Evolutionary conservation across 805 yeast genomes (phyloP).

Genomic region (Metschnikowia arizonensis): DNA sequence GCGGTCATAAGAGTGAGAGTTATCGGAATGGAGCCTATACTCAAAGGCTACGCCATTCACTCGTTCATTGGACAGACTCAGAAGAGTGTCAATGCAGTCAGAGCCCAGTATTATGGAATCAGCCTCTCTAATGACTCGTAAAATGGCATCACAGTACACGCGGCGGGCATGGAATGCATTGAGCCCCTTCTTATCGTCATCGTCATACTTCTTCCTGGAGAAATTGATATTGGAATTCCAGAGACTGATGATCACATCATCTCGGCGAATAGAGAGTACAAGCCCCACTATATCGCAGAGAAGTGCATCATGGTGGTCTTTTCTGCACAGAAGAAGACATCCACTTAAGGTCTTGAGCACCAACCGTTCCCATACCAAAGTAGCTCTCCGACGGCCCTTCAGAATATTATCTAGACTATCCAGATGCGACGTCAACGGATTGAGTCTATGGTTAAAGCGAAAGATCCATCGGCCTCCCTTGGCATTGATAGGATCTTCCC

Average conservation of each 20-base stretch:
- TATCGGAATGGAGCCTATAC: constrained; percentile 45
- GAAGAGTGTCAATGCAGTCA: constrained; percentile 29
- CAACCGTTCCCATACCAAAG: constrained; percentile 54
- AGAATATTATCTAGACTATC: constrained; percentile 19
- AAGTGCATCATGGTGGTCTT: constrained; percentile 35
- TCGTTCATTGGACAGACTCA: constrained; percentile 36
- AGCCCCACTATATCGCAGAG: constrained; percentile 55
- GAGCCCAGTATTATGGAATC: constrained; percentile 40
- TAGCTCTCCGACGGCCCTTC: constrained; percentile 31
- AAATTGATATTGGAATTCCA: constrained; percentile 56
- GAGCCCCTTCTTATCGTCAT: constrained; percentile 26
- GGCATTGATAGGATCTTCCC: constrained; percentile 63
- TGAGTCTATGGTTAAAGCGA: constrained; percentile 39
- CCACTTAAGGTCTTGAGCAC: constrained; percentile 51
- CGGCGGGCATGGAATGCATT: constrained; percentile 45
- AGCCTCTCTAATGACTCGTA: constrained; percentile 45
- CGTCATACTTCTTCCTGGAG: constrained; percentile 21
- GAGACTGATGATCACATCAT: constrained; percentile 54
- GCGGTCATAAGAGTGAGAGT: constrained; percentile 16
- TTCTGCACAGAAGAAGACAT: constrained; percentile 39
- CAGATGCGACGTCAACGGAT: constrained; percentile 11
- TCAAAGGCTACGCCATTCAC: constrained; percentile 45
- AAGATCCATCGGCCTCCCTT: constrained; percentile 64
- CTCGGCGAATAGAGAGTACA: constrained; percentile 54
- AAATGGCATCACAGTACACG: constrained; percentile 44